These are phyloP conservation scores for Knoxia roxburghii DNA, from an alignment of 257 asterid genomes.

Conservation along the genomic window DNA sequence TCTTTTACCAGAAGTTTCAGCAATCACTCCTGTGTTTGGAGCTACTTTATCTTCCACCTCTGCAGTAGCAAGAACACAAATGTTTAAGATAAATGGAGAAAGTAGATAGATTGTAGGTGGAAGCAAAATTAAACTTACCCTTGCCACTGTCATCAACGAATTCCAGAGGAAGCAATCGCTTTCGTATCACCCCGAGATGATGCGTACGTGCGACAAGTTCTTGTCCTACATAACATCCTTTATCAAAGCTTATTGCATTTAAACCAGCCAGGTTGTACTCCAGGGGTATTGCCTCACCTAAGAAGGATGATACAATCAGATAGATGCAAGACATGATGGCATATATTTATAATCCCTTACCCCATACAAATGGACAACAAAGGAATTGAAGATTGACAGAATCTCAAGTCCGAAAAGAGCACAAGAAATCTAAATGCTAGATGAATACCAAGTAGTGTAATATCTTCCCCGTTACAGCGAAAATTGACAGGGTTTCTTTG, in stretches of 20 bases:
- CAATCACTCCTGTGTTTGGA: slow-evolving; percentile 56
- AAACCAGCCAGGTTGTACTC: slow-evolving; percentile 84
- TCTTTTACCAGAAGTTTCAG: slow-evolving; percentile 46
- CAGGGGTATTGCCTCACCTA: slow-evolving; percentile 85
- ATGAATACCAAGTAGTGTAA: not conserved
- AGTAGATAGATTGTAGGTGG: not conserved
- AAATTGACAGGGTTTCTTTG: not conserved
- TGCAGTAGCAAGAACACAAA: slow-evolving; percentile 19
- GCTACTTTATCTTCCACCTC: slow-evolving; percentile 56
- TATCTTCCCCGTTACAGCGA: not conserved
- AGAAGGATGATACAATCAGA: not conserved
- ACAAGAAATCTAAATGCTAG: not conserved
- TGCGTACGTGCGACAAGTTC: slow-evolving; percentile 90
- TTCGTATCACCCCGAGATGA: slow-evolving; percentile 81
- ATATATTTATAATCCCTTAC: not conserved
- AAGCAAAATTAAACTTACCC: slow-evolving; percentile 33
- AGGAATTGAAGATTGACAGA: not conserved
- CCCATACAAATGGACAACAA: not conserved
- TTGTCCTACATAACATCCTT: slow-evolving; percentile 93
- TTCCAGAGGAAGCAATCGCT: slow-evolving; percentile 68
- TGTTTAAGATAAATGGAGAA: not conserved
- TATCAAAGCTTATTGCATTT: slow-evolving; percentile 84
- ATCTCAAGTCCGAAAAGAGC: slow-evolving; percentile 1
- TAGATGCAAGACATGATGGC: slow-evolving; percentile 4
- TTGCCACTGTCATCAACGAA: slow-evolving; percentile 45